Evolutionary conservation across 2,329 filamentous ascomycete species (phyloP).

Genomic region (Boeremia lycopersici): DNA sequence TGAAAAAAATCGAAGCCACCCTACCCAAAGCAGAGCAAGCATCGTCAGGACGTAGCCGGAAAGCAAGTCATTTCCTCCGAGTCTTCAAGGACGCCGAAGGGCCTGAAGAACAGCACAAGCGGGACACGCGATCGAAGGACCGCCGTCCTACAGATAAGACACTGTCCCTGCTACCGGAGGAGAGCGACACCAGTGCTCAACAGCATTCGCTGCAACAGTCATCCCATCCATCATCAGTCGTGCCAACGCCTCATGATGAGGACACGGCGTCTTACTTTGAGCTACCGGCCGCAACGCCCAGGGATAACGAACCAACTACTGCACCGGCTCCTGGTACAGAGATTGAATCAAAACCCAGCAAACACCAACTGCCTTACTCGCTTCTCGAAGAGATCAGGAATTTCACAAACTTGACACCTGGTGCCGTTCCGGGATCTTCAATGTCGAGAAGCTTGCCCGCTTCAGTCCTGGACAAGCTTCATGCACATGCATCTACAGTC

Average conservation of each 20-base stretch:
- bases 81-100: conserved; percentile 68
- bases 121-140: conserved; percentile 53
- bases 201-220: conserved; percentile 26
- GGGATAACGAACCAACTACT: conserved; percentile 8
- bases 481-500: conserved; percentile 25
- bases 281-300: conserved; percentile 12
- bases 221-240: conserved; percentile 33
- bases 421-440: conserved; percentile 52
- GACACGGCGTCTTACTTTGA: conserved; percentile 38
- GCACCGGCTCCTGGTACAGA: background rate
- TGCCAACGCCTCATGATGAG: conserved; percentile 32
- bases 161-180: conserved; percentile 31
- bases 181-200: conserved; percentile 24
- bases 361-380: conserved; percentile 51
- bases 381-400: conserved; percentile 64
- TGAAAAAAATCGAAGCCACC: conserved; percentile 69
- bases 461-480: conserved; percentile 43
- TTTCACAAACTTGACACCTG: conserved; percentile 58
- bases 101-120: conserved; percentile 58
- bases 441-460: conserved; percentile 59
- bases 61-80: conserved; percentile 69
- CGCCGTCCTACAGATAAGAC: conserved; percentile 42
- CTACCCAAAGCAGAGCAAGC: conserved; percentile 62
- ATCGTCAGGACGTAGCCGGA: conserved; percentile 64
- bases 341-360: conserved; percentile 11